Evolutionary conservation across 768 basidiomycete species (phyloP).

Genomic region (Dentipellis fragilis): DNA sequence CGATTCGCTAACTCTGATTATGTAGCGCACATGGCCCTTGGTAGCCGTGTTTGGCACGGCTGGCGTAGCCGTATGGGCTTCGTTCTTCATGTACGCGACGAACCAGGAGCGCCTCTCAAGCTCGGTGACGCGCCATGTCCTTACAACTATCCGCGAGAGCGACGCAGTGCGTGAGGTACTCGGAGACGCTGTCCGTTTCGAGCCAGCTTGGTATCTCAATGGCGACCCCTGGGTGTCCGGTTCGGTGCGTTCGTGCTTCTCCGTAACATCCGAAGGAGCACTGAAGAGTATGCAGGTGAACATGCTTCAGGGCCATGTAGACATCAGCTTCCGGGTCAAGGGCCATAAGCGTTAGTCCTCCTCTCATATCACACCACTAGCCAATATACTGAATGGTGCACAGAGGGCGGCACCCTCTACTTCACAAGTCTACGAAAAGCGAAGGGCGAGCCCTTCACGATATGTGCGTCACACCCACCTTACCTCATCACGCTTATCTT

Average conservation of each 20-base stretch:
- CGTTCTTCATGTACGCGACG: conserved; percentile 58
- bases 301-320: conserved; percentile 66
- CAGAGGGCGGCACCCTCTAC: conserved; percentile 69
- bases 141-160: conserved; percentile 48
- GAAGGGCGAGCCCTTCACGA: conserved; percentile 61
- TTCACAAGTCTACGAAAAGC: conserved; percentile 76
- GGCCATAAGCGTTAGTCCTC: conserved; percentile 50
- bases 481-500: no score
- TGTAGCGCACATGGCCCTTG: conserved; percentile 44
- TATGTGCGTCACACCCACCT: conserved; percentile 36
- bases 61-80: conserved; percentile 55
- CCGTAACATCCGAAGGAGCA: not conserved
- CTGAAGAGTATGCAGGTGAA: conserved; percentile 39
- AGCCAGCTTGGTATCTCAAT: conserved; percentile 67
- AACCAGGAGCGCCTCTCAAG: conserved; percentile 74
- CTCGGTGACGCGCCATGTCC: conserved; percentile 60
- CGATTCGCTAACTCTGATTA: no score
- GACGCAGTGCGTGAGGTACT: conserved; percentile 39
- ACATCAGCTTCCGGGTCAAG: conserved; percentile 66
- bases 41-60: conserved; percentile 36
- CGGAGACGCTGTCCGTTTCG: conserved; percentile 56
- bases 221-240: conserved; percentile 67
- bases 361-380: not conserved
- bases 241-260: conserved; percentile 36
- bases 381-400: not conserved